phyloP scores from a whole-genome alignment of 179 eudicot genomes.

The Pouteria campechiana region DNA sequence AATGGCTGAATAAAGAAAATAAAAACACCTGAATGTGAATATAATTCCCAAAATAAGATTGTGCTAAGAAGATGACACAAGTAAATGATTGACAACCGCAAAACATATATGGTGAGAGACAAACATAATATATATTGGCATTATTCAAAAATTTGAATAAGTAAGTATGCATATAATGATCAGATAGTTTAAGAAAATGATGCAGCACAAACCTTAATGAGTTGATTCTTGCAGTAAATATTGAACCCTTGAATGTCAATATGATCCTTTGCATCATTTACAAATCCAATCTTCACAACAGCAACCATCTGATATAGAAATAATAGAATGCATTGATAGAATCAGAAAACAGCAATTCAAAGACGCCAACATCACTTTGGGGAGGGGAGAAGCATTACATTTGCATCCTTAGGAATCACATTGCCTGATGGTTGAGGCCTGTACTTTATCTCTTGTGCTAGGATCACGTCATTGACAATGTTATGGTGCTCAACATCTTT shows the following conservation, averaged over 20 bases:
- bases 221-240: conserved; percentile 72
- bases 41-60: no score
- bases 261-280: conserved; percentile 58
- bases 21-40: neutral
- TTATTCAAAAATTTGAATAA: no score
- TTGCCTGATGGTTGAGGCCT: conserved; percentile 23
- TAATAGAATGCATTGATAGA: neutral
- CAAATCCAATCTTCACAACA: conserved; percentile 49
- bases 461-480: conserved; percentile 48
- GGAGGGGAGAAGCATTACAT: conserved; percentile 14
- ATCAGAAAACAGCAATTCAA: no score
- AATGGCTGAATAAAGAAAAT: conserved; percentile 42
- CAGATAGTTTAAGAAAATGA: neutral
- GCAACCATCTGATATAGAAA: conserved; percentile 31
- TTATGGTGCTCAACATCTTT: conserved; percentile 54
- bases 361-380: no score
- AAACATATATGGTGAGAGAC: no score
- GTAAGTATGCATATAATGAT: no score
- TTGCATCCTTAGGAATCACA: conserved; percentile 18
- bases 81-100: no score
- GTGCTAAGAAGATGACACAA: no score
- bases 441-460: conserved; percentile 20
- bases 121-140: no score
- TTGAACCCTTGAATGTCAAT: conserved; percentile 81
- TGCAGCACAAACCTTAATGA: conserved; percentile 39